These are phyloP conservation scores for Paspalum notatum DNA, from an alignment of 176 grass and related monocot species.

Conservation along the genomic window DNA sequence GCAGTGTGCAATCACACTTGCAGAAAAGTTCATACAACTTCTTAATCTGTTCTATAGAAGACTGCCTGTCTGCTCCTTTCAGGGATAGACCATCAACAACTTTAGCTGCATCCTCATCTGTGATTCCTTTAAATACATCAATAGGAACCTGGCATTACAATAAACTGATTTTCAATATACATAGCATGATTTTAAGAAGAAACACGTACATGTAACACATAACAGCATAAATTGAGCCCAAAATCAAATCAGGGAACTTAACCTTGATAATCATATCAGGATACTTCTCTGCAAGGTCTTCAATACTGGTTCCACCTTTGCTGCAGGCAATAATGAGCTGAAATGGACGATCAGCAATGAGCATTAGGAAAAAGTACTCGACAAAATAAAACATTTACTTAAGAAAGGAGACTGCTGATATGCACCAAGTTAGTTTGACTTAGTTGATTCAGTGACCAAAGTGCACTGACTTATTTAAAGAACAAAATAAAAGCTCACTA, in stretches of 20 bases:
- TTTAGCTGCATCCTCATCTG: constrained; percentile 94
- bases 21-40: constrained; percentile 92
- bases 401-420: constrained; percentile 17
- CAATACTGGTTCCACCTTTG: constrained; percentile 97
- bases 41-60: constrained; percentile 98
- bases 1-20: constrained; percentile 81
- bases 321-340: constrained; percentile 97
- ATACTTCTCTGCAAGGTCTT: constrained; percentile 97
- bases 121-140: constrained; percentile 98
- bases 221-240: constrained; percentile 1
- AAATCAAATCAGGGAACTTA: constrained; percentile 31
- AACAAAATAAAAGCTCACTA: not conserved
- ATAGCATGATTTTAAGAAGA: not conserved
- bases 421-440: constrained; percentile 24
- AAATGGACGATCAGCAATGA: constrained; percentile 39
- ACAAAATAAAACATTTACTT: not conserved
- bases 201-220: not conserved
- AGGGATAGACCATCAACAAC: constrained; percentile 94
- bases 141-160: constrained; percentile 74
- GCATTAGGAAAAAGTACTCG: not conserved
- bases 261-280: constrained; percentile 99
- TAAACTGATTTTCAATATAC: constrained; percentile 33
- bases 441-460: not conserved
- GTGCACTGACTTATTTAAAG: not conserved
- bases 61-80: constrained; percentile 76